Base-by-base conservation (phyloP, 1,284 basidiomycete genomes). In the Salmacisia buchloeana region DNA sequence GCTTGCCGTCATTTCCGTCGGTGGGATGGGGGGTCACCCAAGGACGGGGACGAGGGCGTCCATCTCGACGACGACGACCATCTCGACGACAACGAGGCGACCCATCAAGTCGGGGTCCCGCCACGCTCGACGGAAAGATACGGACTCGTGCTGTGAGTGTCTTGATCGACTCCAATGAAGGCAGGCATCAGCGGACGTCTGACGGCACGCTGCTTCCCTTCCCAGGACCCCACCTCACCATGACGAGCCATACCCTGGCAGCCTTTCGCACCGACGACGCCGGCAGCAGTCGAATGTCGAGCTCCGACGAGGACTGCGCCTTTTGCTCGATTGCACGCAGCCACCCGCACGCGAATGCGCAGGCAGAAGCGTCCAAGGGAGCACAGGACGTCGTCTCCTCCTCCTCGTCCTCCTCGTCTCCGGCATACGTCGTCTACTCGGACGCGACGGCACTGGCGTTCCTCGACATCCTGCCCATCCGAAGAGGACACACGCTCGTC, bases 381-480 rank as follows among this genome's bases (percentile, higher is more conserved):
- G 27, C 46, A 49, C 4, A n/a, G 29, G 25, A n/a, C 6, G 5
- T 49, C 23, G n/a, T n/a, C n/a, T n/a, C 46, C 21, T 29, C 27
- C 46, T 3, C 46, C 46, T 49, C 46, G 23, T 4, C 49, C 49
- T 27, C 27, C 4, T 31, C 49, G 18, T 15, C 23, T n/a, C 34
- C 49, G 13, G 68, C 70, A 5, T 64, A 65, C 61, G 43, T 70
- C 33, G 66, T 69, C 1, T 70, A 72, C 61, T 65, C 68, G 75
- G 83, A 86, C 64, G 86, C 88, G 13, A 80, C 83, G 59, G 84
- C 87, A n/a, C 77, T 89, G 54, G 88, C 87, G 9, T 85, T 91
- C 62, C 82, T 90, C 70, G 88, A 90, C 80, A 89, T 90, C 62
- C 80, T 88, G 41, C 88, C 89, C 1, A 77, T 91, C 35, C 81